Evolutionary conservation across 495 filamentous ascomycete genomes (phyloP).

Genomic region (Penicillium angulare): DNA sequence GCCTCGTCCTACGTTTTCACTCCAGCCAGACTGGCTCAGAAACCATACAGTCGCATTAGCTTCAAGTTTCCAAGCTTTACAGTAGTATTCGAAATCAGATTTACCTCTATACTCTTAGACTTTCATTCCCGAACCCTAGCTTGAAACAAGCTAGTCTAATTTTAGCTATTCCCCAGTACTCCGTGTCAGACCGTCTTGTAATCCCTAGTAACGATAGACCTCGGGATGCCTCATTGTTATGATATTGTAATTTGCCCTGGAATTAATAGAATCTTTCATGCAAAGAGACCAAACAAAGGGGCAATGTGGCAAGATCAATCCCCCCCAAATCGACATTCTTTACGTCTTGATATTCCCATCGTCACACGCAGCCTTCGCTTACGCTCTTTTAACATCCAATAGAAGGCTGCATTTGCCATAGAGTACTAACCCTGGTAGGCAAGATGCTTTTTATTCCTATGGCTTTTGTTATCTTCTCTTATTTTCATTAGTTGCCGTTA

Average conservation of each 20-base stretch:
- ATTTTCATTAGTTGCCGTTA: not conserved
- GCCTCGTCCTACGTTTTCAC: too few relatives aligned
- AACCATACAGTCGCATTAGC: too few relatives aligned
- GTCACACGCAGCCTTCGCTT: slow-evolving; percentile 7
- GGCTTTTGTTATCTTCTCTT: not conserved
- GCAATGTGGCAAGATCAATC: not conserved
- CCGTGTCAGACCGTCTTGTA: not conserved
- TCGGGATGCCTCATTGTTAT: not conserved
- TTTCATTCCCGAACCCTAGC: not conserved
- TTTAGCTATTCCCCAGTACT: not conserved
- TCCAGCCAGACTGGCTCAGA: too few relatives aligned
- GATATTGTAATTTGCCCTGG: too few relatives aligned
- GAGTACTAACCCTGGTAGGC: not conserved
- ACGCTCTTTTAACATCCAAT: slow-evolving; percentile 9
- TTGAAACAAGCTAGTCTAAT: not conserved
- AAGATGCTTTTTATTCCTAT: not conserved
- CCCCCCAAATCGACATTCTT: not conserved
- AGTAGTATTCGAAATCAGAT: not conserved
- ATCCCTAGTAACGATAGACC: not conserved
- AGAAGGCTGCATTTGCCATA: slow-evolving; percentile 6
- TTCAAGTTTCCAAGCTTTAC: too few relatives aligned
- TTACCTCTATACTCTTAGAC: not conserved
- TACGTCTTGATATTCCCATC: not conserved
- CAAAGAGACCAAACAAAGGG: slow-evolving; percentile 2
- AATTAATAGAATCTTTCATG: not conserved